Conservation (phyloP, 2,329 filamentous ascomycete species). For the Alternaria sp. region DNA sequence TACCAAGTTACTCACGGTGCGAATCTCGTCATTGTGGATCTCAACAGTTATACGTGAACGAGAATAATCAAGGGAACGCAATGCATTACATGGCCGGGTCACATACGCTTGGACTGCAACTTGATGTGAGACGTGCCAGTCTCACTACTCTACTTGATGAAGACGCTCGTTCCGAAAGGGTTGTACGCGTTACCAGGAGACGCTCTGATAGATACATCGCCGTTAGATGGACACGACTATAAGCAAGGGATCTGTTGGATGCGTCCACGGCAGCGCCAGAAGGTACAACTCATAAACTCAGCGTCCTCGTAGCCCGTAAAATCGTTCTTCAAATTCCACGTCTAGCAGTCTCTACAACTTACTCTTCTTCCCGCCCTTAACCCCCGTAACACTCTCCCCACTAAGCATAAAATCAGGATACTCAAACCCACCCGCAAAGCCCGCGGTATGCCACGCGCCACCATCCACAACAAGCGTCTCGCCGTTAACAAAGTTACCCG, state of each 20-base stretch:
- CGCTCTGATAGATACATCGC: neutral
- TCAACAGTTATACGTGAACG: neutral
- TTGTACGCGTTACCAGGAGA: neutral
- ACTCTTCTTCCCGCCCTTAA: constrained; percentile 63
- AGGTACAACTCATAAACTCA: neutral
- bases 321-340: neutral
- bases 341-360: constrained; percentile 54
- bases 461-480: constrained; percentile 73
- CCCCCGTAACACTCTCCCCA: constrained; percentile 61
- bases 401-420: constrained; percentile 66
- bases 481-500: constrained; percentile 86
- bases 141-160: neutral
- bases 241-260: neutral
- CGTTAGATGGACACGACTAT: neutral
- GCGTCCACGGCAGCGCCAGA: neutral
- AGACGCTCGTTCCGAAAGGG: neutral
- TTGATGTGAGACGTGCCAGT: neutral
- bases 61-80: neutral
- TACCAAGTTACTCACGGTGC: neutral
- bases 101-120: neutral
- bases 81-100: neutral
- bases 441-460: constrained; percentile 56
- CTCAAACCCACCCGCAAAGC: constrained; percentile 49
- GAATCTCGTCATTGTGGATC: neutral
- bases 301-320: neutral